Conservation (phyloP, 106 monocot species). For the Dioscorea dumetorum region DNA sequence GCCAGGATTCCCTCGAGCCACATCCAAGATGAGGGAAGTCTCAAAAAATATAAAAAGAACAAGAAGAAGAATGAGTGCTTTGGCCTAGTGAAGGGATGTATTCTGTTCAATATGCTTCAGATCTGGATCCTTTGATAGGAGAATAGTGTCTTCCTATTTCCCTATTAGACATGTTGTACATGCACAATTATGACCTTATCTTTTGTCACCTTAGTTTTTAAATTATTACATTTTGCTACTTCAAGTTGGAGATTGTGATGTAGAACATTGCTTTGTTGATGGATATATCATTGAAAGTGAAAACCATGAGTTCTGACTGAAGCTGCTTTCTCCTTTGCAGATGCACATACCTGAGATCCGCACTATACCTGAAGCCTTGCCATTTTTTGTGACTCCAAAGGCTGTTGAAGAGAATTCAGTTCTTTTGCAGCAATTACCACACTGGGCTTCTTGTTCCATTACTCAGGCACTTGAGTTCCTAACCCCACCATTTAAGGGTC, state of each 20-base stretch:
- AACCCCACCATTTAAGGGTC: constrained; percentile 91
- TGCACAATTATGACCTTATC: background rate
- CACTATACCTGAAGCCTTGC: constrained; percentile 81
- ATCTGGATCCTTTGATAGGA: too few relatives aligned
- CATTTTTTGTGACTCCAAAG: constrained; percentile 92
- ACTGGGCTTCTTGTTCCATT: constrained; percentile 95
- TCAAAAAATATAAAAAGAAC: too few relatives aligned
- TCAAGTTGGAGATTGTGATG: background rate
- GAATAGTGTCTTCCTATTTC: too few relatives aligned
- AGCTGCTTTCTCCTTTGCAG: constrained; percentile 26
- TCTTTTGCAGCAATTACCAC: constrained; percentile 86
- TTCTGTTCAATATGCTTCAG: too few relatives aligned
- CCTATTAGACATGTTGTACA: too few relatives aligned
- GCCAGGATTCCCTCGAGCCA: too few relatives aligned
- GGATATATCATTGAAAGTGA: too few relatives aligned
- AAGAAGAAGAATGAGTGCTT: too few relatives aligned
- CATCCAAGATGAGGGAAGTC: too few relatives aligned
- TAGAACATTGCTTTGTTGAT: too few relatives aligned
- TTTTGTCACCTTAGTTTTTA: background rate
- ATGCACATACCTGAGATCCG: constrained; percentile 65
- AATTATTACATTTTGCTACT: background rate
- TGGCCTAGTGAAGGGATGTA: too few relatives aligned
- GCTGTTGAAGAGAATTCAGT: constrained; percentile 88
- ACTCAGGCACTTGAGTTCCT: constrained; percentile 91
- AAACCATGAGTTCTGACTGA: too few relatives aligned